These are phyloP conservation scores for Filobasidium uniguttulatum DNA, from an alignment of 1,284 basidiomycete genomes.

Conservation along the genomic window DNA sequence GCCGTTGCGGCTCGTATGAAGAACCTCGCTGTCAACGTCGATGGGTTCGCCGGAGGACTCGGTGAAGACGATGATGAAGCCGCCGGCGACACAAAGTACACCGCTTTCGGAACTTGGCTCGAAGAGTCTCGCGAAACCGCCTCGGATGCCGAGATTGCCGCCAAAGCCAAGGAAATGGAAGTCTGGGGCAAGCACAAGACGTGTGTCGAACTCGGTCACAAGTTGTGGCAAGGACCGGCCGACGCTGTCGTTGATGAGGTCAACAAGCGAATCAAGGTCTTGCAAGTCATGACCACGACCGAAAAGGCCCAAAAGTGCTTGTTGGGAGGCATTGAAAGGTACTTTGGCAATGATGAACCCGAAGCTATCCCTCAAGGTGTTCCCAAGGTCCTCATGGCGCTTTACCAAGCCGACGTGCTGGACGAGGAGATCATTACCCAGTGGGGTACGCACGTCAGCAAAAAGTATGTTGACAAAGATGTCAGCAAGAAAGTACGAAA, in stretches of 20 bases:
- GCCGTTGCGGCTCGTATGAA: constrained; percentile 77
- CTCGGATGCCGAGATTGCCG: constrained; percentile 49
- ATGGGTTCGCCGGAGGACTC: constrained; percentile 38
- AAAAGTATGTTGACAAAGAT: constrained; percentile 95
- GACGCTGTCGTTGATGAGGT: constrained; percentile 63
- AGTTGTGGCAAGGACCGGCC: constrained; percentile 68
- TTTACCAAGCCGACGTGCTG: constrained; percentile 85
- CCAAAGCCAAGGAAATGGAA: constrained; percentile 80
- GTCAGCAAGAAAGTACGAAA: constrained; percentile 90
- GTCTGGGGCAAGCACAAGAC: constrained; percentile 95
- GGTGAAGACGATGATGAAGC: constrained; percentile 68
- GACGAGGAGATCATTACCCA: constrained; percentile 70
- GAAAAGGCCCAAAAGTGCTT: constrained; percentile 95
- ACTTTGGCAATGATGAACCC: constrained; percentile 57
- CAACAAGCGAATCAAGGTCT: constrained; percentile 54
- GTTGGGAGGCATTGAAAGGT: constrained; percentile 74
- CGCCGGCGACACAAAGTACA: constrained; percentile 60
- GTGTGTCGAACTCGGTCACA: constrained; percentile 68
- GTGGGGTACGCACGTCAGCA: constrained; percentile 95
- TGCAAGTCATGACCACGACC: constrained; percentile 51
- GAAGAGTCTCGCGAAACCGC: constrained; percentile 50
- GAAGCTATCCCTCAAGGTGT: constrained; percentile 49
- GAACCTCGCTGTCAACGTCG: constrained; percentile 54
- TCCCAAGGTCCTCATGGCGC: constrained; percentile 86
- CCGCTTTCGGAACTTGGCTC: constrained; percentile 72